Evolutionary conservation across 495 filamentous ascomycete species (phyloP).

Genomic region (Aspergillus funiculosus): DNA sequence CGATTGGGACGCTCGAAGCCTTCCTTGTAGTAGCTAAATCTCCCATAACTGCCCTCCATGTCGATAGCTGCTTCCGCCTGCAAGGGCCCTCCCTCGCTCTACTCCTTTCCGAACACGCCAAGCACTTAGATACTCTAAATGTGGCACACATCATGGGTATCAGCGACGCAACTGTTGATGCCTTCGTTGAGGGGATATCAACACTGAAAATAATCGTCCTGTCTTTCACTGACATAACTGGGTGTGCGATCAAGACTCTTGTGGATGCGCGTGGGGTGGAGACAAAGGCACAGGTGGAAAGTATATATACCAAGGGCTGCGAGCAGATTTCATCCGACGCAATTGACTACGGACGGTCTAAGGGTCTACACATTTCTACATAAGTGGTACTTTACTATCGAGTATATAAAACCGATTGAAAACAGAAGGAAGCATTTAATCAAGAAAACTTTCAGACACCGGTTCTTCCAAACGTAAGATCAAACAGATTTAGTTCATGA

Average conservation of each 20-base stretch:
- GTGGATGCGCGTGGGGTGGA: conserved; percentile 18
- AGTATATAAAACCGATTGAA: no score
- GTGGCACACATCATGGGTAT: conserved; percentile 22
- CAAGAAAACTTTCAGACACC: no score
- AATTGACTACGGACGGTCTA: conserved; percentile 31
- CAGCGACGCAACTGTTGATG: conserved; percentile 18
- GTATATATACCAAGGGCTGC: conserved; percentile 27
- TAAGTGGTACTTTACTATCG: no score
- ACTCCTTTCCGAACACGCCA: conserved; percentile 12
- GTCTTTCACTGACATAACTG: conserved; percentile 34
- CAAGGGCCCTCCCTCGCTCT: neutral
- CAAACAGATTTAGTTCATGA: no score
- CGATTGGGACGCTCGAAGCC: conserved; percentile 7
- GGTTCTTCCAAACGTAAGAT: no score
- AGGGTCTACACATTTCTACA: conserved; percentile 27
- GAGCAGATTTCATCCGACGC: conserved; percentile 35
- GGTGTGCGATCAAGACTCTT: conserved; percentile 27
- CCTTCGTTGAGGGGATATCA: conserved; percentile 16
- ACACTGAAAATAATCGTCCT: conserved; percentile 31
- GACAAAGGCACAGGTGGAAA: conserved; percentile 13
- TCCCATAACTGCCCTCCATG: conserved; percentile 24
- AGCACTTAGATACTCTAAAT: conserved; percentile 28
- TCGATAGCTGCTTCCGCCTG: conserved; percentile 28
- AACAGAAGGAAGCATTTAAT: no score
- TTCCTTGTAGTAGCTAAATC: conserved; percentile 22